Conservation (phyloP, 2,329 filamentous ascomycete genomes). For the Arthrocladium fulminans region DNA sequence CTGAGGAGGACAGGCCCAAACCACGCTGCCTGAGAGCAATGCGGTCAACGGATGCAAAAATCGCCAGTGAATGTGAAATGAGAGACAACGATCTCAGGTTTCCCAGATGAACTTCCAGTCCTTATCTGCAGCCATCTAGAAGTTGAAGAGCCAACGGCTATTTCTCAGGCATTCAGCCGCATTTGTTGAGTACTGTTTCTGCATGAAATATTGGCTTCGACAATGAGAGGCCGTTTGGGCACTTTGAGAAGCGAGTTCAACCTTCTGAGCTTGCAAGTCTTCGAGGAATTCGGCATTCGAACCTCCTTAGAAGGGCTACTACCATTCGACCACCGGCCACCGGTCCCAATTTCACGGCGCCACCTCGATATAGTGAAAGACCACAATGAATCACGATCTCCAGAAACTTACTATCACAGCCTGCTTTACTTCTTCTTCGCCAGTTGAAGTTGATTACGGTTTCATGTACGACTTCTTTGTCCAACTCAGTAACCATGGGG, state of each 20-base stretch:
- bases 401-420: slow-evolving; percentile 23
- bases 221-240: slow-evolving; percentile 18
- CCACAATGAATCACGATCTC: slow-evolving; percentile 25
- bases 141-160: slow-evolving; percentile 29
- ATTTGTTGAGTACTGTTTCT: slow-evolving; percentile 36
- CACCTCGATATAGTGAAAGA: slow-evolving; percentile 37
- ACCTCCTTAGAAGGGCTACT: slow-evolving; percentile 37
- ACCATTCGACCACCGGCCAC: slow-evolving; percentile 37
- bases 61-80: background rate
- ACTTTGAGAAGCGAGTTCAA: slow-evolving; percentile 43
- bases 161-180: slow-evolving; percentile 32
- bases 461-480: slow-evolving; percentile 47
- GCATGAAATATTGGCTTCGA: slow-evolving; percentile 36
- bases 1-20: no score
- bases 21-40: background rate
- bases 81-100: background rate
- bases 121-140: slow-evolving; percentile 20
- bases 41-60: background rate
- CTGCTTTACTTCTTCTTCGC: slow-evolving; percentile 14
- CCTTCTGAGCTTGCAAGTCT: slow-evolving; percentile 38
- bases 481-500: slow-evolving; percentile 35
- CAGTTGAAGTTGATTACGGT: slow-evolving; percentile 34
- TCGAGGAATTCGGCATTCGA: slow-evolving; percentile 29
- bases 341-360: slow-evolving; percentile 37
- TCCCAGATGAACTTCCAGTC: slow-evolving; percentile 25